Conservation (phyloP, 257 asterid species). For the Solanum virginianum region DNA sequence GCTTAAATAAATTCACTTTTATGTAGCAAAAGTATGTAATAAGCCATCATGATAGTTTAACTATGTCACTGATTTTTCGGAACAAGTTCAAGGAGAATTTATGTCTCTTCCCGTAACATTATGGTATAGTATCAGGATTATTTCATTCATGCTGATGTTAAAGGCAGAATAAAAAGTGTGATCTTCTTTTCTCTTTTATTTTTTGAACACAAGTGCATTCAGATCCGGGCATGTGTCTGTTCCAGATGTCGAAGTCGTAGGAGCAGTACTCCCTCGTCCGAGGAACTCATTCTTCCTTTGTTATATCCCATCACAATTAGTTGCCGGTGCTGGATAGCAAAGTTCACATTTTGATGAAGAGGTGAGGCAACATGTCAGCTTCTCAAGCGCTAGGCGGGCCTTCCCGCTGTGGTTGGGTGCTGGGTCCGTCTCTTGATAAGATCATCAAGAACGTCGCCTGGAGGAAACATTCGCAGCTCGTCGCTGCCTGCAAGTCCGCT, state of each 20-base stretch:
- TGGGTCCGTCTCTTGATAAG: constrained; percentile 94
- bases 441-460: constrained; percentile 93
- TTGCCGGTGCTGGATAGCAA: not conserved
- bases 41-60: too few relatives aligned
- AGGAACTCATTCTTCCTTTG: not conserved
- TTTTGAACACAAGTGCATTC: not conserved
- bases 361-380: not conserved
- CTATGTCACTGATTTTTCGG: too few relatives aligned
- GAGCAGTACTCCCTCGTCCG: not conserved
- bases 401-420: constrained; percentile 88
- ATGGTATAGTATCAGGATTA: too few relatives aligned
- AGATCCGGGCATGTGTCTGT: not conserved
- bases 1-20: too few relatives aligned
- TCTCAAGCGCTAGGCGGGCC: constrained; percentile 85
- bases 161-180: not conserved
- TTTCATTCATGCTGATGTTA: too few relatives aligned
- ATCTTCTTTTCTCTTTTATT: not conserved
- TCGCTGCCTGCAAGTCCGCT: constrained; percentile 76
- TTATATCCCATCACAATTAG: not conserved
- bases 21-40: too few relatives aligned
- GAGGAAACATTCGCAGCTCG: constrained; percentile 93
- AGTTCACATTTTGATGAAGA: not conserved
- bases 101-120: too few relatives aligned
- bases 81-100: too few relatives aligned
- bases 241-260: not conserved